phyloP scores from a whole-genome alignment of 1,139 yeast species.

The Yamadazyma dendronema region DNA sequence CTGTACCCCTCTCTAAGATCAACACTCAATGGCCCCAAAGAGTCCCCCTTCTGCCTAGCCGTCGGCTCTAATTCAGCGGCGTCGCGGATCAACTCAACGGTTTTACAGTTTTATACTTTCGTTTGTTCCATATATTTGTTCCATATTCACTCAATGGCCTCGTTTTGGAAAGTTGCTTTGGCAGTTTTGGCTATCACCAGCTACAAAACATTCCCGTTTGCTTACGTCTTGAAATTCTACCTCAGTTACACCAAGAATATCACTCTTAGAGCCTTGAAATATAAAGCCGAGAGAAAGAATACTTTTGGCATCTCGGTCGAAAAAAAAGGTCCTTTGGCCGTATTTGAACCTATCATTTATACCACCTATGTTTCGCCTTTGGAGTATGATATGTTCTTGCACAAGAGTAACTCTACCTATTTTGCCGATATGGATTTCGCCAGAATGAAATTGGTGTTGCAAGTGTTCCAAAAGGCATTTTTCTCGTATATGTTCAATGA shows the following conservation, averaged over 20 bases:
- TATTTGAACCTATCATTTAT: slow-evolving; percentile 47
- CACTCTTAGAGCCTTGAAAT: slow-evolving; percentile 30
- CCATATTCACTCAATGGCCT: background rate
- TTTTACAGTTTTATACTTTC: too few relatives aligned
- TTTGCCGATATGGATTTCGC: slow-evolving; percentile 82
- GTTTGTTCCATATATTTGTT: too few relatives aligned
- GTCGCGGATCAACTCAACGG: too few relatives aligned
- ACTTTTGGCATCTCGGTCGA: slow-evolving; percentile 29
- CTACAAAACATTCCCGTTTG: slow-evolving; percentile 65
- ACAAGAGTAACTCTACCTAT: slow-evolving; percentile 85
- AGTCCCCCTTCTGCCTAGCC: too few relatives aligned
- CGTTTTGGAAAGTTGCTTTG: slow-evolving; percentile 6
- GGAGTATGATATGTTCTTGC: slow-evolving; percentile 84
- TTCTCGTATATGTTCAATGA: slow-evolving; percentile 41
- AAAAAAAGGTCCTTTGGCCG: slow-evolving; percentile 22
- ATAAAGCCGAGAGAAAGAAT: slow-evolving; percentile 26
- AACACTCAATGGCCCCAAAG: too few relatives aligned
- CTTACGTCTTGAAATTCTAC: slow-evolving; percentile 65
- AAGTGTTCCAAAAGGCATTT: slow-evolving; percentile 53
- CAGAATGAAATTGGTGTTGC: slow-evolving; percentile 60
- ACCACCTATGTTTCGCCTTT: slow-evolving; percentile 66
- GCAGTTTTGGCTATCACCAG: slow-evolving; percentile 12
- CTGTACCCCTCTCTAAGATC: too few relatives aligned
- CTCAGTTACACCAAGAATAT: slow-evolving; percentile 40
- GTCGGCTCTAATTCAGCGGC: too few relatives aligned